Conservation (phyloP, 768 basidiomycete species). For the Lactarius evosmus region DNA sequence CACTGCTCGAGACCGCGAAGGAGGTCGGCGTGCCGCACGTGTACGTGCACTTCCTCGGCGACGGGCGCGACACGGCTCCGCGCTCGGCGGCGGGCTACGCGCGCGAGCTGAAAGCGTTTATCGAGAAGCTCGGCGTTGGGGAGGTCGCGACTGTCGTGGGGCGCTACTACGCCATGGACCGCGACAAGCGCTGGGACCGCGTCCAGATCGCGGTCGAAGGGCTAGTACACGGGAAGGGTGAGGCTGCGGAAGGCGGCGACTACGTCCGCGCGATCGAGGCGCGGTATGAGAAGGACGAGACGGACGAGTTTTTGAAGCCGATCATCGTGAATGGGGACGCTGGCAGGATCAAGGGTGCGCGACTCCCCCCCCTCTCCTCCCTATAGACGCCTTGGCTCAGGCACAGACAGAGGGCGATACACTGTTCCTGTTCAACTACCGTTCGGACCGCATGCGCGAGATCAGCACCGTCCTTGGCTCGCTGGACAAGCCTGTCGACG, state of each 20-base stretch:
- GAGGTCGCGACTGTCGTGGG: constrained; percentile 83
- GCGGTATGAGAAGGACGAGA: constrained; percentile 81
- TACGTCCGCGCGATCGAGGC: constrained; percentile 63
- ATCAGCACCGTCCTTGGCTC: constrained; percentile 77
- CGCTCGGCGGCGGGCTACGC: constrained; percentile 75
- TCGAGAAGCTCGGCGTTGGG: constrained; percentile 72
- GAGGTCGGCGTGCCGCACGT: constrained; percentile 78
- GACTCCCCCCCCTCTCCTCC: too few relatives aligned
- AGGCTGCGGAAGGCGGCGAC: constrained; percentile 55
- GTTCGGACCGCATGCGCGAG: constrained; percentile 95
- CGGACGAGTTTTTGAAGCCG: constrained; percentile 95
- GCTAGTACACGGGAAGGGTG: constrained; percentile 59
- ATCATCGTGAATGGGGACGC: constrained; percentile 81
- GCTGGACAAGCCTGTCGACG: constrained; percentile 80
- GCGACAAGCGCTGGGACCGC: constrained; percentile 95
- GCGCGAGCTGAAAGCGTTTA: constrained; percentile 72
- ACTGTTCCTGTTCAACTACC: constrained; percentile 95
- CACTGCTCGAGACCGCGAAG: constrained; percentile 88
- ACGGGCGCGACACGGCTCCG: constrained; percentile 93
- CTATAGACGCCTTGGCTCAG: background rate
- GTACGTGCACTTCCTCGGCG: constrained; percentile 92
- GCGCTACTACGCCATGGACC: constrained; percentile 95
- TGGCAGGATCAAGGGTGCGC: constrained; percentile 75
- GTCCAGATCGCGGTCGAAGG: constrained; percentile 87
- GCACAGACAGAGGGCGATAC: constrained; percentile 68